A percentile compares a stretch with the other conserved stretches of the same genome.
Conservation (phyloP, 108 stramenopile genomes). For the Licmophora abbreviata region DNA sequence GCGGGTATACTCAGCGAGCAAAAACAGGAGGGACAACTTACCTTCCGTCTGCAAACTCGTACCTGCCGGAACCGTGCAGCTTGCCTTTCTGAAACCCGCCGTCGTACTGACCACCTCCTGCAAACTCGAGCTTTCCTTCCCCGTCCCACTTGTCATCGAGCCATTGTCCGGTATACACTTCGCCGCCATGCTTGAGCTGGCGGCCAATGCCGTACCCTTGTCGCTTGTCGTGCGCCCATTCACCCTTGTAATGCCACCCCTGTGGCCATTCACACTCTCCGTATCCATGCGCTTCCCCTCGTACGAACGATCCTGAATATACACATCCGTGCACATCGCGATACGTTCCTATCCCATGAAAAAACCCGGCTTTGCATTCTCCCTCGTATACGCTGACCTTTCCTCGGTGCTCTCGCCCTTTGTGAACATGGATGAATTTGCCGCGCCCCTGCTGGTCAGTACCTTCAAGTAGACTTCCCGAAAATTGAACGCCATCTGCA, state of each 20-base stretch:
- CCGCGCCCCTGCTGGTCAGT: not conserved
- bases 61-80: not conserved
- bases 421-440: not conserved
- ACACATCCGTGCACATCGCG: not conserved
- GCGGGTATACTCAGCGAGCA: too few relatives aligned
- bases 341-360: not conserved
- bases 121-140: not conserved
- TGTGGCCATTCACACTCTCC: constrained; percentile 1
- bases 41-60: constrained; percentile 3
- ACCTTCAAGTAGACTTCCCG: not conserved
- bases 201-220: not conserved
- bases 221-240: constrained; percentile 1
- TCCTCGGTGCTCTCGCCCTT: not conserved
- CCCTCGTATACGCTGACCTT: not conserved
- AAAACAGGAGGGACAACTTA: too few relatives aligned
- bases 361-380: not conserved
- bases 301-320: not conserved
- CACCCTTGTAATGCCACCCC: not conserved
- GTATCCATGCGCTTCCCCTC: constrained; percentile 2
- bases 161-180: constrained; percentile 2
- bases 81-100: not conserved
- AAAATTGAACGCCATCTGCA: not conserved
- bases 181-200: not conserved
- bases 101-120: constrained; percentile 1
- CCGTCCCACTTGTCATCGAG: constrained; percentile 2